Evolutionary conservation across 179 eudicot genomes (phyloP), one percentile per base, ranked within the genome.

Genomic region (Spinacia oleracea): DNA sequence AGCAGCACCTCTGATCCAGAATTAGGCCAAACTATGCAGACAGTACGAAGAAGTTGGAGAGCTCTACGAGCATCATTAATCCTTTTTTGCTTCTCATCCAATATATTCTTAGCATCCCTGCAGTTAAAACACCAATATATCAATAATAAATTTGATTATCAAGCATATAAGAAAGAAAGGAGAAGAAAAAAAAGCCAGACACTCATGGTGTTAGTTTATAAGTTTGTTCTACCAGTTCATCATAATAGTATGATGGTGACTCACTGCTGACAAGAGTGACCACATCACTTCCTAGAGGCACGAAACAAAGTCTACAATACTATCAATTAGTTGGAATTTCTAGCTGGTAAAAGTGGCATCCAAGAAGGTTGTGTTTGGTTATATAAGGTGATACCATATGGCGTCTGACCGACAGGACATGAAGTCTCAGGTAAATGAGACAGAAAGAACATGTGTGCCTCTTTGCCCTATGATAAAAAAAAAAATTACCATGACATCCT

Each of bases 1-100:
- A 93, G 75, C 43, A 90, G 83, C 79, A 93, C 98, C 81, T 93
- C 93, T 20, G 97, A 89, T 72, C 91, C 98, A 73, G 92, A 78
- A 85, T 86, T 91, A 81, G 91, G 89, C 99, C 98, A 96, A 76
- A 93, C 79, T 66, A 96, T 74, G 74, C 84, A 84, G 68, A 88
- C 77, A 32, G 84, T 85, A 46, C 87, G 94, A 67, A 96, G 91
- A 78, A 88, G 85, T 74, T 88, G 87, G 48, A 87, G 83, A 72
- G 96, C 92, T 81, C 78, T 83, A 70, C 78, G 88, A 80, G 89
- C 90, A 76, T 79, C 66, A 45, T 89, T 87, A 29, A 93, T 84
- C 83, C 81, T 84, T 82, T 66, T 93, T 78, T 93, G 94, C 88
- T 91, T 93, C 86, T 86, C 87, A 7, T 89, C 91, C 50, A 80